Evolutionary conservation across 139 green algal species (phyloP).

Genomic region (Micractinium conductrix): DNA sequence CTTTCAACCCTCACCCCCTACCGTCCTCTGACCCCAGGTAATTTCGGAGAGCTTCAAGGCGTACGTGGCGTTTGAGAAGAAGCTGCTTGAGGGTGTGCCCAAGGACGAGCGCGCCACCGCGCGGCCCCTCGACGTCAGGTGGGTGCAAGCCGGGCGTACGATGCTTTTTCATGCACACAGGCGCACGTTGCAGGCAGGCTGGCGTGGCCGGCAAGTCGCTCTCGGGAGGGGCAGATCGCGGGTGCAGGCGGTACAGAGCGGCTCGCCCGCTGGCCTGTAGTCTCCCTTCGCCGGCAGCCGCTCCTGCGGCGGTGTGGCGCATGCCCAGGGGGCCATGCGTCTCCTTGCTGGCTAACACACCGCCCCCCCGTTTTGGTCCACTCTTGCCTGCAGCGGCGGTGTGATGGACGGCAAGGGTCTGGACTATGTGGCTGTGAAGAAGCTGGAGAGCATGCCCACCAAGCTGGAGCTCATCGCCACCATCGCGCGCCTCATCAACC

Average conservation of each 20-base stretch:
- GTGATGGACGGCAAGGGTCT: constrained; percentile 46
- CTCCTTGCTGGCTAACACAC: not conserved
- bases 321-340: no score
- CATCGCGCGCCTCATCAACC: constrained; percentile 83
- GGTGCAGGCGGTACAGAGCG: no score
- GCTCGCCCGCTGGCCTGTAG: no score
- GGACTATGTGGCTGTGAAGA: constrained; percentile 61
- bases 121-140: constrained; percentile 54
- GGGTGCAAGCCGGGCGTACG: no score
- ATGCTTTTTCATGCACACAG: no score
- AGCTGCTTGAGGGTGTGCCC: constrained; percentile 57
- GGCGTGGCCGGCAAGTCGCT: no score
- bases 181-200: no score
- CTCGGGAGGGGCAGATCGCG: no score
- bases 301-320: not conserved
- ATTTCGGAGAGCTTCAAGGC: constrained; percentile 77
- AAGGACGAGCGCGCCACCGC: constrained; percentile 48
- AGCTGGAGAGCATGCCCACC: constrained; percentile 87
- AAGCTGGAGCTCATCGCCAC: constrained; percentile 86
- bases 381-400: constrained; percentile 47
- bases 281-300: no score
- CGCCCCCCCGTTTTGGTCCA: not conserved
- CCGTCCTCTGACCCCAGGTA: not conserved
- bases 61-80: constrained; percentile 79
- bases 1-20: not conserved